phyloP scores from a whole-genome alignment of 192 early-diverging fungal genomes.

The Coemansia reversa region DNA sequence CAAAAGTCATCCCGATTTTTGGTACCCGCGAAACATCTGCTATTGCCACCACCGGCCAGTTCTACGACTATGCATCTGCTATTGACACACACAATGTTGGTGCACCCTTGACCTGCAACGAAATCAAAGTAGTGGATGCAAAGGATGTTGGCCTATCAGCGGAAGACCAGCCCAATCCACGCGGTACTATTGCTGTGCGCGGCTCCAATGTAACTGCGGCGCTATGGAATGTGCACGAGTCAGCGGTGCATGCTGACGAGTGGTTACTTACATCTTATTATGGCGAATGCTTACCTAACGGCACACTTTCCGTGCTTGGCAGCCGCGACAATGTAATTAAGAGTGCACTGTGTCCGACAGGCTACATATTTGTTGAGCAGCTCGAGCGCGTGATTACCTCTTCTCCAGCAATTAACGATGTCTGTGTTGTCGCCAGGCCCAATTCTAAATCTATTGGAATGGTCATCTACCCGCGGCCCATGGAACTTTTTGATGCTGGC shows the following conservation, averaged over 20 bases:
- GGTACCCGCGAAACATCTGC: conserved; percentile 26
- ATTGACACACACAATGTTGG: conserved; percentile 51
- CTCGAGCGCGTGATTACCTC: conserved; percentile 31
- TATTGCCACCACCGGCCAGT: conserved; percentile 23
- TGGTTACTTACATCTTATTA: conserved; percentile 39
- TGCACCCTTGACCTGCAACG: conserved; percentile 49
- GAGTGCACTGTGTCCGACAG: conserved; percentile 20
- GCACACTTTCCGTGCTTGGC: conserved; percentile 40
- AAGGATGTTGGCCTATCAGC: conserved; percentile 3
- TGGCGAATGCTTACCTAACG: conserved; percentile 47
- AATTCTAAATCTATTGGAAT: conserved; percentile 9
- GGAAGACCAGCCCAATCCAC: conserved; percentile 38
- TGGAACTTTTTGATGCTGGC: conserved; percentile 34
- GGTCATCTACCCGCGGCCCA: conserved; percentile 37
- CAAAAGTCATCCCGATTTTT: conserved; percentile 45
- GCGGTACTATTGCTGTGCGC: conserved; percentile 39
- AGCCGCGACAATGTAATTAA: conserved; percentile 8
- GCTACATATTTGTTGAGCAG: conserved; percentile 22
- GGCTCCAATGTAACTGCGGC: conserved; percentile 35
- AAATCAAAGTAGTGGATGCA: conserved; percentile 46
- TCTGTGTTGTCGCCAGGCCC: conserved; percentile 23
- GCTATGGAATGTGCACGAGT: conserved; percentile 24
- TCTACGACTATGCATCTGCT: conserved; percentile 49
- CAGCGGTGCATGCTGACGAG: conserved; percentile 7
- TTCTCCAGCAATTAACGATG: conserved; percentile 29